Evolutionary conservation across 2,329 filamentous ascomycete genomes (phyloP), one percentile per base, ranked within the genome.

Genomic region (Aureobasidium sp.): DNA sequence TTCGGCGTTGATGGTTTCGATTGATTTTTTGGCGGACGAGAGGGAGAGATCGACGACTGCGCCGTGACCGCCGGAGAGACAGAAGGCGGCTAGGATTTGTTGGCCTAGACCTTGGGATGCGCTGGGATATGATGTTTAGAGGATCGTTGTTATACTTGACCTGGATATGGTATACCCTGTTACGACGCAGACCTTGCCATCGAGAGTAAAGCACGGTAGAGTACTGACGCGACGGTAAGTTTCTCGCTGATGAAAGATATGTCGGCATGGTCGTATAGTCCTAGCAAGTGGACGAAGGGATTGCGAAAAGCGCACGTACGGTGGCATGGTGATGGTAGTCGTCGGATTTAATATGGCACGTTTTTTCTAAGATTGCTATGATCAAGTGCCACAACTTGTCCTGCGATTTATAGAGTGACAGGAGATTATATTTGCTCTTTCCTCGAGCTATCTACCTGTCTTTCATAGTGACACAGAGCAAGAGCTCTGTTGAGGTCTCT

Each of bases 1-100:
- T 54, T 71, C 67, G 21, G 67, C 63, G n/a, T 63, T 64, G 62
- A 74, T 73, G 48, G 68, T 66, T 29, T 67, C 59, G 55, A 74
- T 69, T 10, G 71, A 72, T 2, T 65, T 30, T 29, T 66, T 47
- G 44, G 68, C 69, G 37, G 63, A 63, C 30, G 66, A 58, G 37
- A 69, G 65, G 5, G 65, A 66, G 39, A 73, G 67, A 62, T 73
- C 71, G 60, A 73, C 65, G 25, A 71, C 71, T 10, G 71, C 71
- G 27, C 68, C 73, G 65, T 72, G 65, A 63, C 69, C 61, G 47
- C 69, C 67, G 60, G 67, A 71, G 34, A 69, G 67, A 30, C 69
- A 67, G 61, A 71, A 72, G 13, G 69, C 70, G n/a, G 68, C 67
- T 27, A 72, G 66, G 29, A 72, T 70, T 53, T 72, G 67, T 54